phyloP scores from a whole-genome alignment of 805 yeast species.

The Blastobotrys mokoenaii region DNA sequence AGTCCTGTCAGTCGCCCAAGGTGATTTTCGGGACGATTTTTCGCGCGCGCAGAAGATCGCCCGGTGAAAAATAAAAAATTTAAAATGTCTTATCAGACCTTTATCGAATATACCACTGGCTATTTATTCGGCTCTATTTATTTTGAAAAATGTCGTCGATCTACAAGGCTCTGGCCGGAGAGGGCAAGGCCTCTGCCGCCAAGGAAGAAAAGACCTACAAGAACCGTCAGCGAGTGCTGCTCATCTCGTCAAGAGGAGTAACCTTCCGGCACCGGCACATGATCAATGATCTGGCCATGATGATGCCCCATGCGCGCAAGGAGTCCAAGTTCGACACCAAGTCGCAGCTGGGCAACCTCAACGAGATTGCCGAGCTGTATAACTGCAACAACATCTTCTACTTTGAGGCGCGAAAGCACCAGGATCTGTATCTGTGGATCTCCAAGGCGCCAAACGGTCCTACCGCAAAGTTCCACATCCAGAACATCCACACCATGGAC shows the following conservation, averaged over 20 bases:
- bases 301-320: slow-evolving; percentile 91
- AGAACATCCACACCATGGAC: slow-evolving; percentile 91
- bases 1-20: background rate
- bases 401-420: slow-evolving; percentile 94
- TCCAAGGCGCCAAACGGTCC: slow-evolving; percentile 98
- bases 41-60: background rate
- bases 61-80: background rate
- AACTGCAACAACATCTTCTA: slow-evolving; percentile 92
- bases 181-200: slow-evolving; percentile 23
- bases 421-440: slow-evolving; percentile 89
- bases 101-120: background rate
- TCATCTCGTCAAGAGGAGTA: slow-evolving; percentile 91
- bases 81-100: background rate
- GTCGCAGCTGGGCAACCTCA: slow-evolving; percentile 77
- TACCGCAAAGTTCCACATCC: slow-evolving; percentile 85
- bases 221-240: slow-evolving; percentile 81
- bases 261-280: slow-evolving; percentile 92
- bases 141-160: slow-evolving; percentile 31
- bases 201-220: slow-evolving; percentile 38
- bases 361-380: slow-evolving; percentile 93
- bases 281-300: slow-evolving; percentile 65
- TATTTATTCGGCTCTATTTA: no score
- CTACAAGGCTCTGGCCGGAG: slow-evolving; percentile 47
- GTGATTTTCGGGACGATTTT: background rate
- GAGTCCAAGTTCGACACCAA: slow-evolving; percentile 95